Percentiles rank a stretch among this genome's conserved stretches.
These are phyloP conservation scores for Diaporthe amygdali DNA, from an alignment of 2,329 filamentous ascomycete species.

Conservation along the genomic window DNA sequence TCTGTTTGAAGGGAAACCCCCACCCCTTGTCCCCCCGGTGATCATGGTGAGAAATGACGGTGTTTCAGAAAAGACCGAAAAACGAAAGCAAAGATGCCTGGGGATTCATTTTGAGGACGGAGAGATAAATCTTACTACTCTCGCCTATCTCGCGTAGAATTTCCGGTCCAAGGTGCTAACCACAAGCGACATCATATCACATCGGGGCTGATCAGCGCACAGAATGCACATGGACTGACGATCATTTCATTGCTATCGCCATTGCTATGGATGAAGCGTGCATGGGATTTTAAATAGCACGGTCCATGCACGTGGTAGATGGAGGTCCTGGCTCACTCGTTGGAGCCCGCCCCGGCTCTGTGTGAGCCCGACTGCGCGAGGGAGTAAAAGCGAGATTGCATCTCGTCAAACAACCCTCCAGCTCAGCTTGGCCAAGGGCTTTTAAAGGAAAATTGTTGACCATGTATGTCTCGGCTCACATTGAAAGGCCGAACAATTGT, in stretches of 20 bases:
- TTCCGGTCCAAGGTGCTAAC: background rate
- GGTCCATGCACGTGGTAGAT: background rate
- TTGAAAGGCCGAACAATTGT: too few species aligned
- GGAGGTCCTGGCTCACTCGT: background rate
- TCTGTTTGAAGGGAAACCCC: background rate
- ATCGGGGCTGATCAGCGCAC: background rate
- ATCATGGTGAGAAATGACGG: background rate
- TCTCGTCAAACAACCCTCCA: background rate
- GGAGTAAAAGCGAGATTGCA: background rate
- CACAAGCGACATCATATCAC: constrained; percentile 12
- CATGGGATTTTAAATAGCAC: background rate
- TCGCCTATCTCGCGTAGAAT: constrained; percentile 1
- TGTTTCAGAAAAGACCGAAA: background rate
- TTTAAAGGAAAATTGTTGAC: background rate
- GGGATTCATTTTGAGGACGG: background rate
- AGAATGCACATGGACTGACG: background rate
- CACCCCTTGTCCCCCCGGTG: background rate
- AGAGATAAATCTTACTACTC: too few species aligned
- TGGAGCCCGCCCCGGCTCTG: background rate
- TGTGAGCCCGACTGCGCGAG: background rate
- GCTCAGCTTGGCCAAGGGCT: background rate
- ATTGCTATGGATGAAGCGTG: background rate
- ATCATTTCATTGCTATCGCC: background rate
- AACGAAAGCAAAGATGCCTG: background rate
- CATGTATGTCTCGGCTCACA: background rate